phyloP scores from a whole-genome alignment of 176 grass and related monocot genomes.

The Triticum turgidum region DNA sequence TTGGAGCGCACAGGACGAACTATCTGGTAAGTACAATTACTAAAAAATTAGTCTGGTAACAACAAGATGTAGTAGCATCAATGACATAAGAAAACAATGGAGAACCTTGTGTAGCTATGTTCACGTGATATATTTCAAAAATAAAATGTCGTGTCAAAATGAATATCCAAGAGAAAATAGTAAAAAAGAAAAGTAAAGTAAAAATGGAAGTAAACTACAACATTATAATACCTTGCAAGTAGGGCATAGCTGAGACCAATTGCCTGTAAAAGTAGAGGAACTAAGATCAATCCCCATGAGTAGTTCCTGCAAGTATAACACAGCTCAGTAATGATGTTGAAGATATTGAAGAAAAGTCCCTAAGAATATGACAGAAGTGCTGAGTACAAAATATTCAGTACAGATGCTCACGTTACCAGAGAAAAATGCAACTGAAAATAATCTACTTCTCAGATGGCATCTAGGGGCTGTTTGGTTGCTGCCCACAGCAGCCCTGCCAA shows the following conservation, averaged over 20 bases:
- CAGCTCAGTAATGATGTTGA: constrained; percentile 18
- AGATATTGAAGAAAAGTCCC: constrained; percentile 17
- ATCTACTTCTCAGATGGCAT: constrained; percentile 6
- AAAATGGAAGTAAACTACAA: constrained; percentile 11
- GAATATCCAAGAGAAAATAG: neutral
- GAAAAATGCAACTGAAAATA: constrained; percentile 5
- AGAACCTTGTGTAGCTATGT: constrained; percentile 16
- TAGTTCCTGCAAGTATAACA: constrained; percentile 65
- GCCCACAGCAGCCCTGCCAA: too few relatives aligned
- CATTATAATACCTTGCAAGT: constrained; percentile 83
- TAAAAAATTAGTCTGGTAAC: constrained; percentile 24
- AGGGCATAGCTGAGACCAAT: constrained; percentile 92
- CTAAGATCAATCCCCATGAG: constrained; percentile 84
- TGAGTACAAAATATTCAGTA: constrained; percentile 7
- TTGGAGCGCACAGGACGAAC: constrained; percentile 94
- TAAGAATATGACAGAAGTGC: constrained; percentile 2
- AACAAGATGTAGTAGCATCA: neutral
- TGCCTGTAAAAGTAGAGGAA: constrained; percentile 77
- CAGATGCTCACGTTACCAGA: constrained; percentile 7
- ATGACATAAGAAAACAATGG: neutral
- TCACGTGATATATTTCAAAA: neutral
- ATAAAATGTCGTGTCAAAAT: constrained; percentile 13
- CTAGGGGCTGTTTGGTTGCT: neutral
- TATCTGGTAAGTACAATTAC: constrained; percentile 63
- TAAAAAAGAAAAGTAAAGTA: neutral